Base-by-base conservation (phyloP, 116 monocot genomes). In the Posidonia oceanica region DNA sequence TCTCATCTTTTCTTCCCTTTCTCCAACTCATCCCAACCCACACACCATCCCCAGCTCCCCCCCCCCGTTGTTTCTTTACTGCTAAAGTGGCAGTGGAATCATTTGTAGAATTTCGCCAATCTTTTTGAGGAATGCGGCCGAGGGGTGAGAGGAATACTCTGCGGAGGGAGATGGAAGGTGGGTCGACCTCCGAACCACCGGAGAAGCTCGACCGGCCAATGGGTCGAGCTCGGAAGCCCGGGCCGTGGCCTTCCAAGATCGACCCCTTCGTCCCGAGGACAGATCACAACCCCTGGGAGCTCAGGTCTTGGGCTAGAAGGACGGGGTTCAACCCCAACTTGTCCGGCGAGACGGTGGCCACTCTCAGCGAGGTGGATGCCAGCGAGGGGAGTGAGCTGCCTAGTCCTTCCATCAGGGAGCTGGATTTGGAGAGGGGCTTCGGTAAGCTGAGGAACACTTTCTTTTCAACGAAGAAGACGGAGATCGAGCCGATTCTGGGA, bases 241-340 rank as follows among this genome's bases (percentile, higher is more conserved):
- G 85, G 15, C 88, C 84, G 1, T 84, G 86, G 86, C 88, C 79
- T 40, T 87, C 89, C 14, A 73, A 70, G 59, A 88, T 97, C 75
- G 87, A 91, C 65, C 99, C 88, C 2, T 99, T 93, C 79, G 81
- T 93, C 0, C 78, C 81, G n/a, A 64, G 71, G 58, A 67, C 76
- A 37, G 90, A 90, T 57, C 83, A 86, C 81, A 84, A 79, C 82
- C 93, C 93, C 12, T 65, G 61, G 11, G 99, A 93, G 56, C 90
- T 99, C 63, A 84, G 75, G 66, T 90, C 93, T 39, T 99, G 99
- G 99, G 99, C 99, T 18, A 85, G 71, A 61, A 76, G 99, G 36
- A 99, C 99, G 48, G 93, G 99, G 3, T 98, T 92, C 72, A 83
- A 84, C 59, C 69, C 84, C 59, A 84, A 76, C 60, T 56, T 81